A percentile compares a stretch with the other conserved stretches of the same genome.
Evolutionary conservation across 228 moss, liverwort and hornwort species (phyloP).

Genomic region (Sphagnum magellanicum): DNA sequence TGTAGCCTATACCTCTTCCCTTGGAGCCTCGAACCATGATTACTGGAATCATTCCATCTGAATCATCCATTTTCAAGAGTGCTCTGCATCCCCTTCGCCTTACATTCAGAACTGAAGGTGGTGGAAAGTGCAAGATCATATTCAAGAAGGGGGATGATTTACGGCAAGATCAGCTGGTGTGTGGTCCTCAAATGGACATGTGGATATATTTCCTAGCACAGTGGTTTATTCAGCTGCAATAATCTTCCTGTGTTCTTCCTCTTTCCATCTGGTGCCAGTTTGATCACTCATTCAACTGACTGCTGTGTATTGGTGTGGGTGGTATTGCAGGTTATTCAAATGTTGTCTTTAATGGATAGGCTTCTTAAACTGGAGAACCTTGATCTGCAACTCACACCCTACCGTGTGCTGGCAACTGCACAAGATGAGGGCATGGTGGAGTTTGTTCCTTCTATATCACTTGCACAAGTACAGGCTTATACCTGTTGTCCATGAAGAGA

Average conservation of each 20-base stretch:
- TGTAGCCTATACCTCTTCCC: slow-evolving; percentile 81
- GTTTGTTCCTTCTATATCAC: slow-evolving; percentile 79
- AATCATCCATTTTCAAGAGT: slow-evolving; percentile 95
- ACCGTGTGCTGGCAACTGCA: slow-evolving; percentile 90
- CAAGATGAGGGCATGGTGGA: slow-evolving; percentile 98
- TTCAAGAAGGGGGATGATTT: slow-evolving; percentile 98
- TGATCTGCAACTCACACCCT: slow-evolving; percentile 89
- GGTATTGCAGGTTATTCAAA: slow-evolving; percentile 77
- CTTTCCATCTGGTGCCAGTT: background rate
- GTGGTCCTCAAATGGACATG: slow-evolving; percentile 5
- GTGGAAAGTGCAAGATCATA: slow-evolving; percentile 86
- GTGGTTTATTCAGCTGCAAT: background rate
- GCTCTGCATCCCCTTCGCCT: slow-evolving; percentile 76
- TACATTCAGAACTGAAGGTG: slow-evolving; percentile 69
- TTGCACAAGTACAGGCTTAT: slow-evolving; percentile 68
- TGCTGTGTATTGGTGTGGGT: background rate
- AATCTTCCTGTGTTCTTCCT: background rate
- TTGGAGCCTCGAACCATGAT: slow-evolving; percentile 91
- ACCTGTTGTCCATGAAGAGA: background rate
- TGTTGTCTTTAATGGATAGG: slow-evolving; percentile 97
- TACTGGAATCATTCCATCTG: slow-evolving; percentile 83
- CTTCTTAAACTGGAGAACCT: slow-evolving; percentile 92
- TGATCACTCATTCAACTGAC: background rate
- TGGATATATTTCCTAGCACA: too few species aligned
- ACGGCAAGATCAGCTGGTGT: slow-evolving; percentile 93